phyloP scores from a whole-genome alignment of 192 early-diverging fungal genomes.

The Coemansia sp. region DNA sequence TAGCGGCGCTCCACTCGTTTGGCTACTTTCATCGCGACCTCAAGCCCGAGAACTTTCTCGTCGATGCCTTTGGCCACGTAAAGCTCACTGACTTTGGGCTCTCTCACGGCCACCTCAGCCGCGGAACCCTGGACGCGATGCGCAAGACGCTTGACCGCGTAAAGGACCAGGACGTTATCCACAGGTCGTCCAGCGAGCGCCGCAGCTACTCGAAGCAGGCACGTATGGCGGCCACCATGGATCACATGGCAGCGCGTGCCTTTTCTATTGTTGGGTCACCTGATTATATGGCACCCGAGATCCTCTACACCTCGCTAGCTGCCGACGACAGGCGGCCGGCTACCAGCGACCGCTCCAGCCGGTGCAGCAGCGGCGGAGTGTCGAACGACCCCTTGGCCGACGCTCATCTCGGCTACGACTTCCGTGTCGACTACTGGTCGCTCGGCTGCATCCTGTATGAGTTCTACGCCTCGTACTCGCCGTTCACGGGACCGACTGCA shows the following conservation, averaged over 20 bases:
- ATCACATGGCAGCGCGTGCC: constrained; percentile 55
- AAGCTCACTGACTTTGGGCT: constrained; percentile 94
- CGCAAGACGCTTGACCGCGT: constrained; percentile 58
- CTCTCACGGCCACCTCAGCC: constrained; percentile 78
- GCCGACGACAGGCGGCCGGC: constrained; percentile 16
- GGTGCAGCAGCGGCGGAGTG: constrained; percentile 19
- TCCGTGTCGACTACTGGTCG: constrained; percentile 75
- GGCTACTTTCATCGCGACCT: constrained; percentile 57
- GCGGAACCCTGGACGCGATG: constrained; percentile 51
- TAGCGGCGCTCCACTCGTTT: constrained; percentile 63
- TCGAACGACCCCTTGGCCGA: constrained; percentile 61
- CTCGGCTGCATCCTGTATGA: constrained; percentile 82
- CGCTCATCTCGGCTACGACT: constrained; percentile 62
- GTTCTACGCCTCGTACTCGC: constrained; percentile 74
- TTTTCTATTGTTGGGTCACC: constrained; percentile 88
- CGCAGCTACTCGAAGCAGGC: constrained; percentile 45
- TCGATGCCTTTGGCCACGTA: constrained; percentile 70
- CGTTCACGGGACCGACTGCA: constrained; percentile 67
- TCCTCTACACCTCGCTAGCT: constrained; percentile 63
- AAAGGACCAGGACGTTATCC: constrained; percentile 56
- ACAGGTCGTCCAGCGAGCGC: constrained; percentile 55
- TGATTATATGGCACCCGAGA: constrained; percentile 95
- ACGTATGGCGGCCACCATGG: constrained; percentile 31
- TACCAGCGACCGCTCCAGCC: constrained; percentile 23
- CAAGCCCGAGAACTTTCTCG: constrained; percentile 58